Evolutionary conservation across 192 early-diverging fungal species (phyloP).

Genomic region (Entomortierella parvispora): DNA sequence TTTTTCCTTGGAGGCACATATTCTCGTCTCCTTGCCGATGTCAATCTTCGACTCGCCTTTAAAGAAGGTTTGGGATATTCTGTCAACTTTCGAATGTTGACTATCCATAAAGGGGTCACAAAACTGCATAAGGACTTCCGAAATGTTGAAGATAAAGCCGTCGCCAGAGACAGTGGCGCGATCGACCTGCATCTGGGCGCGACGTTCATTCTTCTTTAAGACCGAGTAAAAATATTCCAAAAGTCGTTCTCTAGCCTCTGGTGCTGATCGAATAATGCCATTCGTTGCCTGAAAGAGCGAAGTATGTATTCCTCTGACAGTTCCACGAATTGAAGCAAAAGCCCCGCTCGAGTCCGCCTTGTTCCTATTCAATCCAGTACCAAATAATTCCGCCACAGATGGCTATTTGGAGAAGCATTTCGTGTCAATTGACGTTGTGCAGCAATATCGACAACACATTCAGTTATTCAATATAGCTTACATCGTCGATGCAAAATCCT

Average conservation of each 20-base stretch:
- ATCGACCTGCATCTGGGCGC: constrained; percentile 87
- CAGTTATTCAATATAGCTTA: constrained; percentile 16
- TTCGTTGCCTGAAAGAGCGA: constrained; percentile 63
- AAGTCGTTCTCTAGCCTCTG: constrained; percentile 64
- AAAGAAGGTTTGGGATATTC: constrained; percentile 36
- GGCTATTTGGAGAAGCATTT: constrained; percentile 42
- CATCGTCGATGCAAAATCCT: constrained; percentile 61
- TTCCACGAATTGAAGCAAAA: constrained; percentile 66
- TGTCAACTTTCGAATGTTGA: constrained; percentile 69
- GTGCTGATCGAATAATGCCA: constrained; percentile 74
- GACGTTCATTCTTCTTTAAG: constrained; percentile 71
- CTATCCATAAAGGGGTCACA: constrained; percentile 89
- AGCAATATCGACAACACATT: neutral
- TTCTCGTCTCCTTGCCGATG: constrained; percentile 78
- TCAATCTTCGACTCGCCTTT: constrained; percentile 64
- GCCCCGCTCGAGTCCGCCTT: constrained; percentile 62
- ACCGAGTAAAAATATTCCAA: constrained; percentile 75
- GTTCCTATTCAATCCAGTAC: constrained; percentile 64
- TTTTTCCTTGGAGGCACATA: constrained; percentile 78
- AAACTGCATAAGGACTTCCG: constrained; percentile 70
- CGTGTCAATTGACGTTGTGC: neutral
- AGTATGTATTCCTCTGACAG: constrained; percentile 65
- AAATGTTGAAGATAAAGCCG: constrained; percentile 87
- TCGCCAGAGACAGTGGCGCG: constrained; percentile 76
- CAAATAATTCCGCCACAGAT: constrained; percentile 55